Evolutionary conservation across 495 filamentous ascomycete species (phyloP), one percentile per base, ranked within the genome.

Genomic region (Penicillium cinerascens): DNA sequence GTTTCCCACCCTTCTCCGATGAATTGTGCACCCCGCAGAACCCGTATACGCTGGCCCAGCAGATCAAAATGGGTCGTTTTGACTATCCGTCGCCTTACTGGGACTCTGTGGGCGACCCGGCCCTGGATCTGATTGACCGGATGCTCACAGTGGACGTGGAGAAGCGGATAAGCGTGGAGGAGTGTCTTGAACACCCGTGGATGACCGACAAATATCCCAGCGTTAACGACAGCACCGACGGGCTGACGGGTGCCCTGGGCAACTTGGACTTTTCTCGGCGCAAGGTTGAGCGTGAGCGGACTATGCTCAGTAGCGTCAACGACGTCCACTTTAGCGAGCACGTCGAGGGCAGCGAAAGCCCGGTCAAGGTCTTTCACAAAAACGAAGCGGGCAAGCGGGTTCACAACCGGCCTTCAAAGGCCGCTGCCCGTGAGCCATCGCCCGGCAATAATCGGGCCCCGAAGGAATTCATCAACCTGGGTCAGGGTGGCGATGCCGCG

Each of bases 21-120:
- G 95, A 99, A 68, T 83, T 97, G 1, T 87, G 81, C 60, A 87
- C 83, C 5, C 50, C 67, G 4, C 83, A 89, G 38, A 87, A 91
- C 54, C 95, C 92, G 9, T 96, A 89, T 56, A 91, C 79, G 0
- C 78, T 99, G 15, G 86, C 88, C 0, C 89, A 99, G 55, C 84
- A 97, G 72, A 99, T 99, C 70, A 88, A 87, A 64, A 78, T 81
- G 64, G 95, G 87, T 6, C 81, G 81, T 40, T 97, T 95, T 57
- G 89, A 97, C 68, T 99, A 96, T 57, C 95, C 95, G 2, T 92
- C 89, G 1, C 95, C 95, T 15, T 99, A 97, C 67, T 99, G 95
- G 95, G 93, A 97, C 68, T 82, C 85, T 4, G 86, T 99, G 51
- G 87, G 84, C 51, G 95, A 99, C 51, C 81, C 87, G 37, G 95